Base-by-base conservation (phyloP, 1,139 yeast genomes). In the Hyphopichia pseudoburtonii region DNA sequence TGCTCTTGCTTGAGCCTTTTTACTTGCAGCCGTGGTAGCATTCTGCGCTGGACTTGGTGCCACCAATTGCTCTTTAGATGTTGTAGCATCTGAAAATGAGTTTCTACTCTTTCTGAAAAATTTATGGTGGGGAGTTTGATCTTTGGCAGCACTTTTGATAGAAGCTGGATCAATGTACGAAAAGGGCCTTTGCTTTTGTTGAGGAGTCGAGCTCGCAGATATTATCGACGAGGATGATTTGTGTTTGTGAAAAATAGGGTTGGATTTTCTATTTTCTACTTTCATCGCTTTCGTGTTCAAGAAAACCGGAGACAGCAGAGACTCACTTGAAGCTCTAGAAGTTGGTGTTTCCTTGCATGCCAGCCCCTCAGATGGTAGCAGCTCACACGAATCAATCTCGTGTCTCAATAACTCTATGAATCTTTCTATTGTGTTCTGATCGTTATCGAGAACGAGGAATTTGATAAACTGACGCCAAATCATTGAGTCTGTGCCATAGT, bases 401-500 rank as follows among this genome's bases (percentile, higher is more conserved):
- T 46, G 40, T 27, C 56, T 49, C 19, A 70, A 44, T 17, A 70
- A 49, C 5, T 55, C 56, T 26, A 70, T 64, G 73, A 84, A 64
- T 68, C 90, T 41, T 74, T 71, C 51, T 64, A 76, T 48, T 63
- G 86, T 24, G 74, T 74, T 42, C 67, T 73, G 39, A 59, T 57
- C 74, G 39, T 73, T 72, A 26, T 65, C 74, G 2, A 62, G 46
- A 1, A 47, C 53, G 27, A 71, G 48, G 34, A 56, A 61, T 36
- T 62, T 60, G 30, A 72, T 55, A 42, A 76, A 66, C 39, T 50
- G 85, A 62, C 47, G 78, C 73, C 70, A 77, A 53, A 56, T 70
- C 57, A 56, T 67, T 52, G 68, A 73, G 60, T 49, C 73, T 54
- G 47, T 66, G 54, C 82, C 88, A 54, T 85, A 85, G 37, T 82